Evolutionary conservation across 805 yeast species (phyloP).

Genomic region (Candida ortonii): DNA sequence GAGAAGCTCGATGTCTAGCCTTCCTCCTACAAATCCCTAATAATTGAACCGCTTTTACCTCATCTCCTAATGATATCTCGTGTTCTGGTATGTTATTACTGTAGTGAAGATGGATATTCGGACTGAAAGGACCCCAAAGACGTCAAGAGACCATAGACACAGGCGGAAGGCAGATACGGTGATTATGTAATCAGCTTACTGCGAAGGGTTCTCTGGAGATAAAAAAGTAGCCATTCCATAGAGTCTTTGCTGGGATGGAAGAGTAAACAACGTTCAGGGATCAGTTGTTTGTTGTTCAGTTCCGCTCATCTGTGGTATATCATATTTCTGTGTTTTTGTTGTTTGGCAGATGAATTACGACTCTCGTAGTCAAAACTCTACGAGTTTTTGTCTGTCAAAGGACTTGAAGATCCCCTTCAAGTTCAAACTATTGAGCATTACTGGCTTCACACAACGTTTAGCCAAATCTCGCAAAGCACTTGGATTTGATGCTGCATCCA

Average conservation of each 20-base stretch:
- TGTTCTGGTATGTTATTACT: too few relatives aligned
- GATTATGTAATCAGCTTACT: too few relatives aligned
- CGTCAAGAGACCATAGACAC: too few relatives aligned
- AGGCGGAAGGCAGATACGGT: too few relatives aligned
- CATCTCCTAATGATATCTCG: too few relatives aligned
- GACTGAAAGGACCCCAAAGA: too few relatives aligned
- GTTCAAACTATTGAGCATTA: slow-evolving; percentile 37
- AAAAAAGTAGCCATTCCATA: too few relatives aligned
- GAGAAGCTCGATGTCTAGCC: slow-evolving; percentile 24
- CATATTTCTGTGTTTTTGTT: too few relatives aligned
- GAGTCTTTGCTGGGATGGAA: too few relatives aligned
- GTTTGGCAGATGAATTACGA: slow-evolving; percentile 24
- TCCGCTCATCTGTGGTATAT: background rate
- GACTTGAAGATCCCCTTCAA: slow-evolving; percentile 50
- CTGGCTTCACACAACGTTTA: slow-evolving; percentile 21
- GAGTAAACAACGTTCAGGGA: background rate
- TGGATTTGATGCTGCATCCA: slow-evolving; percentile 11
- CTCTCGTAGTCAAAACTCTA: slow-evolving; percentile 21
- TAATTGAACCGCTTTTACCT: too few relatives aligned
- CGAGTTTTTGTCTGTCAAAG: slow-evolving; percentile 49
- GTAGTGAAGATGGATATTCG: too few relatives aligned
- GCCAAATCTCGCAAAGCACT: slow-evolving; percentile 6
- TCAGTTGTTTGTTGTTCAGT: background rate
- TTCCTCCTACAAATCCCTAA: background rate
- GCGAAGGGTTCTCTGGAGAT: too few relatives aligned